Conservation (phyloP, 768 basidiomycete genomes). For the Daedalea quercina region DNA sequence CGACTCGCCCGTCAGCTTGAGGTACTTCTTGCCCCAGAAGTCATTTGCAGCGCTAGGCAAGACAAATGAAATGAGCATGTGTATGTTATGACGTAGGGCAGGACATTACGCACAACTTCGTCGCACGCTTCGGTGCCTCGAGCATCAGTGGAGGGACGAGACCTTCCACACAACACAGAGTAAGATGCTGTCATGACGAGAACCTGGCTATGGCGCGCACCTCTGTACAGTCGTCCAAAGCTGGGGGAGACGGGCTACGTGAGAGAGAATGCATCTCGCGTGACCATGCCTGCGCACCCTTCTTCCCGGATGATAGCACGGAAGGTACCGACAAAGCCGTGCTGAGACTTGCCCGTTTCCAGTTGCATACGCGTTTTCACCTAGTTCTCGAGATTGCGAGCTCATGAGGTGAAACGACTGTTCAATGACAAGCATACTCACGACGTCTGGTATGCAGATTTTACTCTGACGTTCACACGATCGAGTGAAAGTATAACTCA, state of each 20-base stretch:
- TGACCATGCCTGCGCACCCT: constrained; percentile 54
- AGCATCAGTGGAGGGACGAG: constrained; percentile 92
- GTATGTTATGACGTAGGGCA: background rate
- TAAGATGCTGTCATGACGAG: background rate
- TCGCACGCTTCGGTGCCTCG: constrained; percentile 97
- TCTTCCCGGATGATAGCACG: constrained; percentile 79
- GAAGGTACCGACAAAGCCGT: constrained; percentile 81
- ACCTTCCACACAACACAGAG: constrained; percentile 34
- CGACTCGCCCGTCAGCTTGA: constrained; percentile 52
- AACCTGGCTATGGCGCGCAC: constrained; percentile 27
- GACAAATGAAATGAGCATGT: background rate
- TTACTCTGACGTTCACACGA: background rate
- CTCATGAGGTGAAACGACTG: constrained; percentile 7
- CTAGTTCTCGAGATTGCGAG: constrained; percentile 28
- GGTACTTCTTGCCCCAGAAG: constrained; percentile 88
- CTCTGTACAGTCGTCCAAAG: constrained; percentile 81
- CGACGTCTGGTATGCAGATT: constrained; percentile 59
- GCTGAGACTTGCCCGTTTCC: constrained; percentile 71
- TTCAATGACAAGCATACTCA: constrained; percentile 33
- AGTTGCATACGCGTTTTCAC: constrained; percentile 99
- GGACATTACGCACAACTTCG: constrained; percentile 67
- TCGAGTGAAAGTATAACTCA: constrained; percentile 31
- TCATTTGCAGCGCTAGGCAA: constrained; percentile 71
- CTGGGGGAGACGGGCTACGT: constrained; percentile 31
- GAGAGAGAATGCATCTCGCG: constrained; percentile 9